Evolutionary conservation across 2,329 filamentous ascomycete genomes (phyloP).

Genomic region (Colletotrichum liaoningense): DNA sequence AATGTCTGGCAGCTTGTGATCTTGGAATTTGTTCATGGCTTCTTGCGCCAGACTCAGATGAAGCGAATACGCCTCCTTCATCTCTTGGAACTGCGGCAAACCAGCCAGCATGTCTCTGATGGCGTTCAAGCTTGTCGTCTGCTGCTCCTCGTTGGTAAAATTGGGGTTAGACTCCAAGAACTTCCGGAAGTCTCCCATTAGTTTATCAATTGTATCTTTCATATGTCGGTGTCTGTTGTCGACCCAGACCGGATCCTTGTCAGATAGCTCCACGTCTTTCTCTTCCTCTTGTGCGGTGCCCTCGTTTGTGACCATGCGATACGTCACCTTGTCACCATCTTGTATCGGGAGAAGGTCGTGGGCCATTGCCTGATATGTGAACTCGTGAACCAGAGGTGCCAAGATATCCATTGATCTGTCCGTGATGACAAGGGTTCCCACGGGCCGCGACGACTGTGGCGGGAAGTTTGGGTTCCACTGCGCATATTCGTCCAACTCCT

Average conservation of each 20-base stretch:
- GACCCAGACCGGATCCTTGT: slow-evolving; percentile 95
- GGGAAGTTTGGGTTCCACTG: slow-evolving; percentile 88
- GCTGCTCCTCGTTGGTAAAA: slow-evolving; percentile 80
- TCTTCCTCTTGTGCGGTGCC: slow-evolving; percentile 77
- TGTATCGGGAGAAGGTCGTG: slow-evolving; percentile 91
- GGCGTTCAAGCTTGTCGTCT: slow-evolving; percentile 83
- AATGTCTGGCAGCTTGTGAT: slow-evolving; percentile 86
- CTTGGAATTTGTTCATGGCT: slow-evolving; percentile 93
- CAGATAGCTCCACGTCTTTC: slow-evolving; percentile 91
- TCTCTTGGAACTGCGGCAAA: slow-evolving; percentile 92
- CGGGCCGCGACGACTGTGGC: slow-evolving; percentile 80
- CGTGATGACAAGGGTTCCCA: slow-evolving; percentile 85
- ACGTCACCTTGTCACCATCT: slow-evolving; percentile 89
- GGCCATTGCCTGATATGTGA: slow-evolving; percentile 98
- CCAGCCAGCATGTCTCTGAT: slow-evolving; percentile 98
- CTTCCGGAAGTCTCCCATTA: slow-evolving; percentile 91
- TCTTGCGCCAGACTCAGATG: slow-evolving; percentile 98
- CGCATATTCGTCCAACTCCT: slow-evolving; percentile 90
- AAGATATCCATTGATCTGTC: slow-evolving; percentile 94
- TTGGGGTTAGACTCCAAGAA: slow-evolving; percentile 93
- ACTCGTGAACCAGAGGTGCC: slow-evolving; percentile 91
- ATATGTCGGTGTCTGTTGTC: slow-evolving; percentile 95
- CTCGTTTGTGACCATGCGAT: slow-evolving; percentile 82
- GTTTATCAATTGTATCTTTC: slow-evolving; percentile 95
- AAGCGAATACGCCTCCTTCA: slow-evolving; percentile 94